A percentile compares a stretch with the other conserved stretches of the same genome.
Conservation (phyloP, 2,329 filamentous ascomycete genomes). For the Trichoderma breve region DNA sequence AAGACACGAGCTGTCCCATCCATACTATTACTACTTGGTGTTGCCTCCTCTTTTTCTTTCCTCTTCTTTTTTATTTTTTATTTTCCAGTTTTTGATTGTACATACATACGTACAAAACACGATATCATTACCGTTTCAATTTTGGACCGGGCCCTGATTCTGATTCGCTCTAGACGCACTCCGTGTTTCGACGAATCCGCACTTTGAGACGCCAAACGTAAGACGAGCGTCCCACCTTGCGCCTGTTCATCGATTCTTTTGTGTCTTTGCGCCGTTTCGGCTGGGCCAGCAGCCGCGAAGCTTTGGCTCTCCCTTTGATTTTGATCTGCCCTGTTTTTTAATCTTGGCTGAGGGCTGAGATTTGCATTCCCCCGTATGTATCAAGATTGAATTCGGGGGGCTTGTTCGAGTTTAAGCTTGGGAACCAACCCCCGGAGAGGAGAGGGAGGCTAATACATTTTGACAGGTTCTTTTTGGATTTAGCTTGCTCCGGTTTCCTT, state of each 20-base stretch:
- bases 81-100: neutral
- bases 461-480: neutral
- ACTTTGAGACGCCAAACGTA: slow-evolving; percentile 19
- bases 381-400: neutral
- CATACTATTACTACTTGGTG: neutral
- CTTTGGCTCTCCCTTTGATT: neutral
- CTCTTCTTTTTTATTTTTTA: neutral
- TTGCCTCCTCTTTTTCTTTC: neutral
- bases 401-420: neutral
- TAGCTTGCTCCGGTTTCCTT: neutral
- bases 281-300: neutral
- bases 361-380: slow-evolving; percentile 1
- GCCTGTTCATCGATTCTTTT: neutral
- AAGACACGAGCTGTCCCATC: neutral
- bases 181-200: slow-evolving; percentile 2
- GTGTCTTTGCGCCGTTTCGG: neutral
- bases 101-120: neutral
- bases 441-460: neutral
- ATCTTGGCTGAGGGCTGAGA: neutral
- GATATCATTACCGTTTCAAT: neutral
- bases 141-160: neutral
- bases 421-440: neutral
- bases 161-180: neutral
- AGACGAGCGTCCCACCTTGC: slow-evolving; percentile 19
- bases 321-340: neutral